These are phyloP conservation scores for Arthrobotrys entomopaga DNA, from an alignment of 2,329 filamentous ascomycete genomes.

Conservation along the genomic window DNA sequence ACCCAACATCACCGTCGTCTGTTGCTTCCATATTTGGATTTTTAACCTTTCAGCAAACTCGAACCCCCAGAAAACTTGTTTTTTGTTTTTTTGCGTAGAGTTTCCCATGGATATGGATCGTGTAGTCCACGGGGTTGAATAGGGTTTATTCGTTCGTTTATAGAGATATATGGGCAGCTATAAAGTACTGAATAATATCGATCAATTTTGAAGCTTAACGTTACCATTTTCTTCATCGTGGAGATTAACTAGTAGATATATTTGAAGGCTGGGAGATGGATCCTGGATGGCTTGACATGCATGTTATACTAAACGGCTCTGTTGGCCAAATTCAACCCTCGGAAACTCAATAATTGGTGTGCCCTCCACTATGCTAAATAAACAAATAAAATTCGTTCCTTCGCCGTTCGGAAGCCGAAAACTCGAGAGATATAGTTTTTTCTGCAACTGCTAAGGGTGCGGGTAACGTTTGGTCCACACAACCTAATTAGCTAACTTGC, in stretches of 20 bases:
- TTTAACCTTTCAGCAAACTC: slow-evolving; percentile 6
- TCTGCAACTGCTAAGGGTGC: too few relatives aligned
- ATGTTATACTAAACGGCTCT: not conserved
- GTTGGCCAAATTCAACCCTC: not conserved
- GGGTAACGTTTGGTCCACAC: too few relatives aligned
- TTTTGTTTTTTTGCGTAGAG: not conserved
- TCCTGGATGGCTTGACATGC: too few relatives aligned
- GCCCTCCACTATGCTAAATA: not conserved
- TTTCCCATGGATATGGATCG: too few relatives aligned
- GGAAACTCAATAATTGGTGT: not conserved
- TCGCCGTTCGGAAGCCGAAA: slow-evolving; percentile 45
- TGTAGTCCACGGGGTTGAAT: not conserved
- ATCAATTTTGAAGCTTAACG: too few relatives aligned
- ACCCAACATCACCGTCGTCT: not conserved
- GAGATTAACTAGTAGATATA: too few relatives aligned
- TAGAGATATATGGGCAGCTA: not conserved
- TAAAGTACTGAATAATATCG: too few relatives aligned
- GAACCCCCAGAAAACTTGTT: slow-evolving; percentile 2
- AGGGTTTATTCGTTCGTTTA: not conserved
- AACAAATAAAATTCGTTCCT: not conserved
- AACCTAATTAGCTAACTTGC: not conserved
- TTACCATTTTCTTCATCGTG: too few relatives aligned
- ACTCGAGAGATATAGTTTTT: slow-evolving; percentile 1
- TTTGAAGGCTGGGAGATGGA: not conserved
- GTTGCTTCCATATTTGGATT: slow-evolving; percentile 23